phyloP scores from a whole-genome alignment of 2,329 filamentous ascomycete species.

The Arachnomyces sp. region DNA sequence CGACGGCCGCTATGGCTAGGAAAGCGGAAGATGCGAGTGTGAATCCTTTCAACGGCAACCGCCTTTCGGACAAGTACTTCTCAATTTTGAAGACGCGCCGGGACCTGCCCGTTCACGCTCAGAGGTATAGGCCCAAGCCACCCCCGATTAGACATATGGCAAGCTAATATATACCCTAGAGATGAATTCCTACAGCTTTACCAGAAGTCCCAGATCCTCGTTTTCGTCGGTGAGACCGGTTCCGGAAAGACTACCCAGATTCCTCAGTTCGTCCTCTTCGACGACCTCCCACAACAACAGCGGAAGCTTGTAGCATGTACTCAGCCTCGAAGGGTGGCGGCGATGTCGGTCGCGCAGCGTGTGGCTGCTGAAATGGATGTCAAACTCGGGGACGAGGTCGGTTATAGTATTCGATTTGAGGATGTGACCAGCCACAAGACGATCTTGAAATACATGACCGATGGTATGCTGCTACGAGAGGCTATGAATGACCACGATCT shows the following conservation, averaged over 20 bases:
- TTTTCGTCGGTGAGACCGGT: slow-evolving; percentile 98
- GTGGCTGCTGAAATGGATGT: slow-evolving; percentile 96
- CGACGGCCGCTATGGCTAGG: slow-evolving; percentile 66
- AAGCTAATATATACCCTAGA: slow-evolving; percentile 33
- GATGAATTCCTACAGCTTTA: slow-evolving; percentile 91
- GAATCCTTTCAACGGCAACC: slow-evolving; percentile 76
- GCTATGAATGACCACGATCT: slow-evolving; percentile 93
- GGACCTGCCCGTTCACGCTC: slow-evolving; percentile 82
- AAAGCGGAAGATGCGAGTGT: slow-evolving; percentile 68
- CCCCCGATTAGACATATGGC: too few species aligned
- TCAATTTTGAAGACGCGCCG: slow-evolving; percentile 76
- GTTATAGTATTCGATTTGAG: slow-evolving; percentile 98
- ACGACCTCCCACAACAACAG: slow-evolving; percentile 80
- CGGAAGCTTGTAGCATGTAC: slow-evolving; percentile 94
- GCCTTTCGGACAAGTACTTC: slow-evolving; percentile 78
- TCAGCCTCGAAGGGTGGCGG: slow-evolving; percentile 92
- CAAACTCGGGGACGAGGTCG: slow-evolving; percentile 82
- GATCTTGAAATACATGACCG: slow-evolving; percentile 98
- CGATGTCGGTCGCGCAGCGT: slow-evolving; percentile 97
- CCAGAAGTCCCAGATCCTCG: slow-evolving; percentile 88
- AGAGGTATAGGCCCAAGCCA: slow-evolving; percentile 52
- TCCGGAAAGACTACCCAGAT: slow-evolving; percentile 99
- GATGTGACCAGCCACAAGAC: slow-evolving; percentile 85
- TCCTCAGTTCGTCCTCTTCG: slow-evolving; percentile 94
- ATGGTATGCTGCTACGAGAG: slow-evolving; percentile 94